Evolutionary conservation across 2,329 filamentous ascomycete species (phyloP).

Genomic region (Fusarium sambucinum): DNA sequence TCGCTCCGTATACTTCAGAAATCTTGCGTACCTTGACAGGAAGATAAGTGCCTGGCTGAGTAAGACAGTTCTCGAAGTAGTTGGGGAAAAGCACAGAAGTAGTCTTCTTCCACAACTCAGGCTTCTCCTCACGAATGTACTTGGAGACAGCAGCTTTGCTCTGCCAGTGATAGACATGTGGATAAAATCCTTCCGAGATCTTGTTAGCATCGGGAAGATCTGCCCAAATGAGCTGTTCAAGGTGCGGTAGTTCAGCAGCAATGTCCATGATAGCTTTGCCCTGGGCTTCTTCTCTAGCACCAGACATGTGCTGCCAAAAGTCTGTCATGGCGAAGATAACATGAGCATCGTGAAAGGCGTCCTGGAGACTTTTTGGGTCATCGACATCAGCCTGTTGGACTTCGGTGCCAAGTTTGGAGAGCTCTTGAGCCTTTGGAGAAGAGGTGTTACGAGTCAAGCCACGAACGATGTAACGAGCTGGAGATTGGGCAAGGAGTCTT

Average conservation of each 20-base stretch:
- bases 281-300: neutral
- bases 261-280: conserved; percentile 12
- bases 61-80: conserved; percentile 13
- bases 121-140: neutral
- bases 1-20: fast-evolving
- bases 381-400: neutral
- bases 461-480: neutral
- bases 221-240: conserved; percentile 5
- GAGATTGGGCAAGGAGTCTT: neutral
- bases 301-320: conserved; percentile 19
- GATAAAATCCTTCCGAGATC: neutral
- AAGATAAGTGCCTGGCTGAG: neutral
- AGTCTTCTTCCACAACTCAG: conserved; percentile 12
- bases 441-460: conserved; percentile 1
- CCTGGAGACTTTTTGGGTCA: neutral
- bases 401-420: neutral
- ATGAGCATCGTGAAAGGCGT: neutral
- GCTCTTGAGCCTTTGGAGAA: neutral
- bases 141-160: conserved; percentile 5
- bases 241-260: neutral
- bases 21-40: neutral
- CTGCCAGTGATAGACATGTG: conserved; percentile 10
- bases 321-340: conserved; percentile 17
- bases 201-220: neutral
- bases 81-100: conserved; percentile 5